Evolutionary conservation across 352 stramenopile species (phyloP).

Genomic region (Nothophytophthora sp.): DNA sequence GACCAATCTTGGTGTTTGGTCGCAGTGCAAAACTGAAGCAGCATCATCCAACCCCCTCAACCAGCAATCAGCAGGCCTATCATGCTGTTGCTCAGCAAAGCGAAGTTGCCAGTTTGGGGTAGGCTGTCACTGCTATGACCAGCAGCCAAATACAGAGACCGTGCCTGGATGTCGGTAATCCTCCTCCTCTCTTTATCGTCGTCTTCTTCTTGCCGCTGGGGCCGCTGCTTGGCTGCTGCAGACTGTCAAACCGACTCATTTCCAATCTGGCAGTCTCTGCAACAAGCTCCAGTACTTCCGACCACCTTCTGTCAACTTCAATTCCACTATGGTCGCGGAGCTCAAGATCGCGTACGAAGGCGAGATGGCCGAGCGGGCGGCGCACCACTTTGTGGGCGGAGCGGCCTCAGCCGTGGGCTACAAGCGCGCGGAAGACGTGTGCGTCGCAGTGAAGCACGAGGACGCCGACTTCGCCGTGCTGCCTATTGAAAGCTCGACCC

Average conservation of each 20-base stretch:
- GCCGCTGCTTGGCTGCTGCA: no score
- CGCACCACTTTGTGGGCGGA: slow-evolving; percentile 23
- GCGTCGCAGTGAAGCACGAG: slow-evolving; percentile 59
- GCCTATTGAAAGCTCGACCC: slow-evolving; percentile 96
- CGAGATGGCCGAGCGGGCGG: slow-evolving; percentile 91
- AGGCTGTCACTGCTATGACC: no score
- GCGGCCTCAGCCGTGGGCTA: slow-evolving; percentile 38
- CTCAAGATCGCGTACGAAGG: slow-evolving; percentile 95
- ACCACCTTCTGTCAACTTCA: slow-evolving; percentile 5
- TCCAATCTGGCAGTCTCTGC: slow-evolving; percentile 14
- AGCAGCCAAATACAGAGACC: no score
- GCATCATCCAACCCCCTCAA: no score
- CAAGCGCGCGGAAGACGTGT: slow-evolving; percentile 38
- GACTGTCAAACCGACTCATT: slow-evolving; percentile 20
- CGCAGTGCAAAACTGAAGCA: no score
- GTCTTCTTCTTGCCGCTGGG: no score
- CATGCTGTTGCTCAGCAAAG: no score
- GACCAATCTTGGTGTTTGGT: slow-evolving; percentile 11
- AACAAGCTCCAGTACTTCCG: slow-evolving; percentile 5
- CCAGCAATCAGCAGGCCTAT: no score
- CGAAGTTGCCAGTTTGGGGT: no score
- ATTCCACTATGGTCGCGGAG: slow-evolving; percentile 26
- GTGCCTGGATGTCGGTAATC: no score
- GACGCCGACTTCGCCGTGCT: slow-evolving; percentile 95
- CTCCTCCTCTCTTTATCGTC: no score